These are phyloP conservation scores for Alliaria petiolata DNA, from an alignment of 345 rosid genomes.

Conservation along the genomic window DNA sequence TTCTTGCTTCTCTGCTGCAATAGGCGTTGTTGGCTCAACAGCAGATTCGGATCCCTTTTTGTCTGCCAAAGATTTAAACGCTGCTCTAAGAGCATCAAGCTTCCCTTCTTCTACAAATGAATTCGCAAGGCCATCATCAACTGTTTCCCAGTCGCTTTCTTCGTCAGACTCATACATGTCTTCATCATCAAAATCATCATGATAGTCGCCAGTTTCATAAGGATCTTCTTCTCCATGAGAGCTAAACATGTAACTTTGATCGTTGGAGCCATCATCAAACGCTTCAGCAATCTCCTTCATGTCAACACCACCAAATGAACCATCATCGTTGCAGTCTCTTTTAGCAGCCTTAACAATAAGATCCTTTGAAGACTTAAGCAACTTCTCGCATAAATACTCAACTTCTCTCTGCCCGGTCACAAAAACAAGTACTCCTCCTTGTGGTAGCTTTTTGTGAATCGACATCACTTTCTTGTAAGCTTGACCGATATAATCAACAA, in stretches of 20 bases:
- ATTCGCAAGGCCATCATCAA: slow-evolving; percentile 32
- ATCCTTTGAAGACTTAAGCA: slow-evolving; percentile 58
- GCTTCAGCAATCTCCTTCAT: slow-evolving; percentile 83
- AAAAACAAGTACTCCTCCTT: slow-evolving; percentile 87
- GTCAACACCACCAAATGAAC: slow-evolving; percentile 41
- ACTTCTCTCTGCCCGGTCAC: slow-evolving; percentile 97
- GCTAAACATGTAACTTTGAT: slow-evolving; percentile 49
- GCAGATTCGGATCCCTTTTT: slow-evolving; percentile 28
- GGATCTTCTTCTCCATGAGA: slow-evolving; percentile 58
- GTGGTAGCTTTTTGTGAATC: slow-evolving; percentile 81
- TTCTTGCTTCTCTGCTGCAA: slow-evolving; percentile 16
- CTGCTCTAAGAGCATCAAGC: slow-evolving; percentile 63
- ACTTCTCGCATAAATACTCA: slow-evolving; percentile 64
- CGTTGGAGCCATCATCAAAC: slow-evolving; percentile 41
- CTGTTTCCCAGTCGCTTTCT: slow-evolving; percentile 66
- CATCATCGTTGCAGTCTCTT: slow-evolving; percentile 29
- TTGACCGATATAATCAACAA: slow-evolving; percentile 80
- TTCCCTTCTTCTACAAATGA: slow-evolving; percentile 30
- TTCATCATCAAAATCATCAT: slow-evolving; percentile 20
- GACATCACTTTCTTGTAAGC: slow-evolving; percentile 85
- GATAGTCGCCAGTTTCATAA: slow-evolving; percentile 24
- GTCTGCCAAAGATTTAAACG: slow-evolving; percentile 64
- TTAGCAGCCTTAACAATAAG: slow-evolving; percentile 28
- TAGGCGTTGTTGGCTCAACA: slow-evolving; percentile 21
- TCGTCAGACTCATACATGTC: slow-evolving; percentile 50